phyloP scores from a whole-genome alignment of 2,329 filamentous ascomycete genomes.

The Paraconiothyrium sp. region DNA sequence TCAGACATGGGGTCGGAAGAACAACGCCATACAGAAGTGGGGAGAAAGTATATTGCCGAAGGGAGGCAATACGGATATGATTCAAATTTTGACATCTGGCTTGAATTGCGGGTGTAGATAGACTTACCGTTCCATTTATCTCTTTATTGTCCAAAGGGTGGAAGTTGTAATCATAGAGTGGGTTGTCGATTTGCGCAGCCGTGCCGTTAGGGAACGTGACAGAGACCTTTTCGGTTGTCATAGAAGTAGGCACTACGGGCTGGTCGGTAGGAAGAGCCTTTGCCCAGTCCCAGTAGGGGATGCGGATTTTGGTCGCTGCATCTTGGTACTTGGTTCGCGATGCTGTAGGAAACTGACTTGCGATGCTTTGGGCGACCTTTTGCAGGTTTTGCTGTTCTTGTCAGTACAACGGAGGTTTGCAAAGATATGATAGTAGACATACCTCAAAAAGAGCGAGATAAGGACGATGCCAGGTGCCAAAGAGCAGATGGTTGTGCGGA shows the following conservation, averaged over 20 bases:
- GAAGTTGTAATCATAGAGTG: constrained; percentile 30
- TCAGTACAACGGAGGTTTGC: neutral
- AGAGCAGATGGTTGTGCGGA: constrained; percentile 77
- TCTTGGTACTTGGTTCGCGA: constrained; percentile 20
- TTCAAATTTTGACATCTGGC: constrained; percentile 11
- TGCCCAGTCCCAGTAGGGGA: constrained; percentile 36
- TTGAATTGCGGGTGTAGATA: constrained; percentile 19
- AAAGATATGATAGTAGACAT: constrained; percentile 24
- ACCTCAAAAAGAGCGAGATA: constrained; percentile 72
- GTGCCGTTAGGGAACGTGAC: constrained; percentile 24
- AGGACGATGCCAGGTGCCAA: constrained; percentile 84
- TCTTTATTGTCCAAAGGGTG: constrained; percentile 58
- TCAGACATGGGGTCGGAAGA: neutral
- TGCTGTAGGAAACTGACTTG: constrained; percentile 17
- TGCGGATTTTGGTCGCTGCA: constrained; percentile 27
- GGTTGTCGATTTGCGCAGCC: constrained; percentile 26
- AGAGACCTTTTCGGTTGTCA: constrained; percentile 39
- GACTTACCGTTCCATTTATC: constrained; percentile 52
- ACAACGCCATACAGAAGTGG: neutral
- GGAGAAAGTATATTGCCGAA: constrained; percentile 11
- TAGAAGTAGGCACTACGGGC: constrained; percentile 48
- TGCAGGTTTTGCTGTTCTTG: constrained; percentile 29
- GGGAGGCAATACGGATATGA: no score
- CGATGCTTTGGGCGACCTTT: constrained; percentile 21
- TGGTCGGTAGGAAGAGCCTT: constrained; percentile 18